Evolutionary conservation across 352 stramenopile species (phyloP), one percentile per base, ranked within the genome.

Genomic region (Phytopythium montanum): DNA sequence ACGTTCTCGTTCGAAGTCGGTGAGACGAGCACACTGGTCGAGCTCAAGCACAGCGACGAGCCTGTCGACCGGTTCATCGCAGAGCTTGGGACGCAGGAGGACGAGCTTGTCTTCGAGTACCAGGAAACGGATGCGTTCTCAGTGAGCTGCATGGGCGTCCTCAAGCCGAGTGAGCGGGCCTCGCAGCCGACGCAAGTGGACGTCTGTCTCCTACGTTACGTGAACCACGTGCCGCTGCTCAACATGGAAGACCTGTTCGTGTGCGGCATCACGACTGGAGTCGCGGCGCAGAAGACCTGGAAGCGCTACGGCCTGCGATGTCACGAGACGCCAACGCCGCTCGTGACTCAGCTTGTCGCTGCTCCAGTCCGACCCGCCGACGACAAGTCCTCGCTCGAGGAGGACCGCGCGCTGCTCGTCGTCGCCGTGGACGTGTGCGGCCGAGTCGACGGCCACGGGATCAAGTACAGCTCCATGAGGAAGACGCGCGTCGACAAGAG

Each of bases 211-310:
- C 59, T 92, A 21, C 82, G 85, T 13, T 94, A 82, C 36, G 79
- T 73, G 38, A 94, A 94, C 29, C 82, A 94, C 60, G 66, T 85
- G 1, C 85, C 85, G 8, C 54, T 94, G 16, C 46, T 92, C 52
- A 86, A 76, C 42, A 53, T 62, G 3, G 79, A 88, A 10, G 80
- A 90, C 44, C 67, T 92, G 5, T 77, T 70, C 58, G 52, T 79
- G 9, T 91, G 82, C 48, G 73, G 76, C 0, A 76, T 88, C 18
- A 77, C 69, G 0, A 76, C 74, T 19, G 79, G 75, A 1, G 34
- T 89, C 2, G 48, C 54, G 26, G 70, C 60, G 6, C 75, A 49
- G 31, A 74, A 73, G 23, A 38, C 70, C 1, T 92, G 82, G 82
- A 88, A 76, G 51, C 87, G 76, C 28, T 72, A 80, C 53, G 80